phyloP scores from a whole-genome alignment of 345 rosid species.

The Fremontodendron californicum region DNA sequence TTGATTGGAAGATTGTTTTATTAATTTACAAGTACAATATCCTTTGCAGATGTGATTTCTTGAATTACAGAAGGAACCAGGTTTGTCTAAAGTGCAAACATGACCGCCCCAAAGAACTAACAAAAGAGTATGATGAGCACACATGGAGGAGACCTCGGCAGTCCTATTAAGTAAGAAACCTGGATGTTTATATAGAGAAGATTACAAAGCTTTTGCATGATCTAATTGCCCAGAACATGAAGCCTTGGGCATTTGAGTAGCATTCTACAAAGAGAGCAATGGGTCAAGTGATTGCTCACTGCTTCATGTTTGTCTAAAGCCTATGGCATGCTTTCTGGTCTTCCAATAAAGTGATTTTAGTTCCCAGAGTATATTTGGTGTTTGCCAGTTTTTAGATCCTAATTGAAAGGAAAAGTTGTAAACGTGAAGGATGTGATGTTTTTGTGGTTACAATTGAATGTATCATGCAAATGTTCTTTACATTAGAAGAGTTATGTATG shows the following conservation, averaged over 20 bases:
- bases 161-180: neutral
- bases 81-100: constrained; percentile 57
- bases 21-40: neutral
- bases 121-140: constrained; percentile 29
- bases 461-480: no score
- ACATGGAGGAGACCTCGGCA: constrained; percentile 26
- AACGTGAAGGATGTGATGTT: neutral
- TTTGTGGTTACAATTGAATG: neutral
- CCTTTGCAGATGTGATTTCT: constrained; percentile 62
- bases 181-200: neutral
- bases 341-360: neutral
- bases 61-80: constrained; percentile 63
- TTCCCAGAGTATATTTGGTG: neutral
- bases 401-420: neutral
- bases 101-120: constrained; percentile 33
- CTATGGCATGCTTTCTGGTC: neutral
- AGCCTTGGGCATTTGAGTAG: neutral
- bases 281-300: neutral
- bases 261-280: neutral
- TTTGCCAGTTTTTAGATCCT: neutral
- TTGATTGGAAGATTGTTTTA: neutral
- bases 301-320: neutral
- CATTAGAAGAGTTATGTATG: no score
- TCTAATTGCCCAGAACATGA: neutral
- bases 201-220: neutral